A percentile compares a stretch with the other conserved stretches of the same genome.
Evolutionary conservation across 2,329 filamentous ascomycete genomes (phyloP).

Genomic region (Akanthomyces uredinophilus): DNA sequence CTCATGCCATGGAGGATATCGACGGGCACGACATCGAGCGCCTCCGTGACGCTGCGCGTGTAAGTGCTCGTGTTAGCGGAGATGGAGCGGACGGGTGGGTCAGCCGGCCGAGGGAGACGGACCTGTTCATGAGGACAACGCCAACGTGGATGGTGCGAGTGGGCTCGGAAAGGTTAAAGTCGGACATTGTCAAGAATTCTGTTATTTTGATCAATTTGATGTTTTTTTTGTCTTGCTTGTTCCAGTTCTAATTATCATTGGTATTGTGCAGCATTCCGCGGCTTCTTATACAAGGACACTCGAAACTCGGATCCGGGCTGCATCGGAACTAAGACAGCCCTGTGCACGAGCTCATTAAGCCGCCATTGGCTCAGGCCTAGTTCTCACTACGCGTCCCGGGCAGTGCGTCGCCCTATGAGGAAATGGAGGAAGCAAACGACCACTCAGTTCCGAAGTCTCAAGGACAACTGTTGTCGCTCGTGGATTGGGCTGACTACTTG

Average conservation of each 20-base stretch:
- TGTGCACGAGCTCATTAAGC: not conserved
- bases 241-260: not conserved
- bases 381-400: not conserved
- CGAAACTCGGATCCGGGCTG: not conserved
- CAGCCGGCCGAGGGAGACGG: not conserved
- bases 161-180: constrained; percentile 23
- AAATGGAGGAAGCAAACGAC: not conserved
- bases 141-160: constrained; percentile 24
- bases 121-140: constrained; percentile 27
- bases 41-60: constrained; percentile 26
- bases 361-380: not conserved
- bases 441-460: not conserved
- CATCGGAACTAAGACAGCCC: not conserved
- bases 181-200: not conserved
- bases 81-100: not conserved
- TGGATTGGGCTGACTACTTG: no score
- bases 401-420: not conserved
- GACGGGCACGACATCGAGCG: constrained; percentile 31
- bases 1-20: constrained; percentile 24
- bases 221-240: not conserved
- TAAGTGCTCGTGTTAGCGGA: not conserved
- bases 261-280: not conserved
- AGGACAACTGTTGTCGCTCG: not conserved
- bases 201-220: rapidly evolving
- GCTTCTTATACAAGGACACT: constrained; percentile 4